phyloP scores from a whole-genome alignment of 208 protist species.

The Acanthamoeba healyi region DNA sequence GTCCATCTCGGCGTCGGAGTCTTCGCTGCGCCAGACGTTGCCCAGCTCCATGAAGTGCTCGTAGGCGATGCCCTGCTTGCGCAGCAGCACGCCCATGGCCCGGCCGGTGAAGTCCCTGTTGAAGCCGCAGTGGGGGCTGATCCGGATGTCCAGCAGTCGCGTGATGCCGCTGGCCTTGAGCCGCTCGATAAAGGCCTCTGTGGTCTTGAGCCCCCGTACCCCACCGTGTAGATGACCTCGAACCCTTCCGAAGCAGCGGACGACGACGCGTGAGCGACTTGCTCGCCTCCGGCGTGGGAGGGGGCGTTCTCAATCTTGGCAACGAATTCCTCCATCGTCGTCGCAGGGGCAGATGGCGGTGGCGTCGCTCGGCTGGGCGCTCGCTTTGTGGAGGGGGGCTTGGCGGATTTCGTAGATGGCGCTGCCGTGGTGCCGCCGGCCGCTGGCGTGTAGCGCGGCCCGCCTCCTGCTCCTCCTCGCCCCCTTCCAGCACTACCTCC shows the following conservation, averaged over 20 bases:
- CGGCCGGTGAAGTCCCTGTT: conserved; percentile 62
- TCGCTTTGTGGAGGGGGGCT: neutral
- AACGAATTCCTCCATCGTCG: too few species aligned
- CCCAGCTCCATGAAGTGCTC: conserved; percentile 77
- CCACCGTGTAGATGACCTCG: conserved; percentile 61
- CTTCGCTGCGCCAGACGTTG: conserved; percentile 70
- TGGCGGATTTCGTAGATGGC: neutral
- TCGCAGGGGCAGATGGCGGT: too few species aligned
- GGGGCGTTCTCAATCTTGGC: neutral
- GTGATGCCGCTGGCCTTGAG: conserved; percentile 45
- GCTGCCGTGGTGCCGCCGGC: neutral
- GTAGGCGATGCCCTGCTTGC: conserved; percentile 52
- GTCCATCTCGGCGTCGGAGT: conserved; percentile 44
- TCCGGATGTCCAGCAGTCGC: conserved; percentile 59
- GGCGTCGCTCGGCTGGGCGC: neutral
- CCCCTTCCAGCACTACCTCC: neutral
- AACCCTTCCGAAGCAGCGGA: too few species aligned
- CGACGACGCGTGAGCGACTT: too few species aligned
- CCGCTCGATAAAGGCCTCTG: conserved; percentile 18
- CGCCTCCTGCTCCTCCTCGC: neutral
- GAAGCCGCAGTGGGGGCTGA: conserved; percentile 71
- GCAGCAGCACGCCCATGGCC: conserved; percentile 14
- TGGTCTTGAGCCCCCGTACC: conserved; percentile 53
- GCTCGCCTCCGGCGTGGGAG: neutral
- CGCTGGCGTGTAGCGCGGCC: neutral